Evolutionary conservation across 345 rosid species (phyloP), one percentile per base, ranked within the genome.

Genomic region (Leavenworthia alabamica): DNA sequence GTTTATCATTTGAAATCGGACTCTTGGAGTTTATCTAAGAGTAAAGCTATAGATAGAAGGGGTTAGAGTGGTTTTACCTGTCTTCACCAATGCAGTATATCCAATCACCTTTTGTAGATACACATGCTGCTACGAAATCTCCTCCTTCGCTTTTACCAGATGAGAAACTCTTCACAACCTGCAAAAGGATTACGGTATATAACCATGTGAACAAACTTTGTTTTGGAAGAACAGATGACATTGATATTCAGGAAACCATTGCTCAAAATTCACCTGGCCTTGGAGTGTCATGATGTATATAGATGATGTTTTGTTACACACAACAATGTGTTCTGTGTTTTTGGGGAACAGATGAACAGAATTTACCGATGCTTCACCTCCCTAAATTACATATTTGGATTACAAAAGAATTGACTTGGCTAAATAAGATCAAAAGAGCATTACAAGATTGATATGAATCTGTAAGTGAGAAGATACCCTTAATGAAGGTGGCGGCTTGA

Each of bases 71-170:
- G 7, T 44, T n/a, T n/a, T 46, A 63, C 93, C 80, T 82, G 82
- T 89, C 97, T 83, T 89, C 99, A 49, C 97, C 99, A 5, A 89
- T 77, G 78, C 94, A 87, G 70, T 93, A 89, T 66, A 89, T 85
- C 99, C 97, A 89, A 74, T 89, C 97, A 15, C 97, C 97, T 79
- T 93, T 93, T 3, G 99, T 92, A 33, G 99, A 89, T 62, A 93
- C 78, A 63, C 87, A 81, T 29, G 97, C 99, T 48, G 95, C 90
- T 50, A 80, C 83, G 66, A 90, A 94, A 71, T 90, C 99, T 71
- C 97, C 97, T 62, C 92, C 99, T 74, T 90, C 97, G 71, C 88
- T 81, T 81, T 87, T 93, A 81, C 99, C 99, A 16, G 97, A 86
- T 31, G 99, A 93, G 73, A 94, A 88, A 64, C 97, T 93, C 82